Evolutionary conservation across 169 alveolate species (phyloP).

Genomic region (Cryptosporidium viatorum): DNA sequence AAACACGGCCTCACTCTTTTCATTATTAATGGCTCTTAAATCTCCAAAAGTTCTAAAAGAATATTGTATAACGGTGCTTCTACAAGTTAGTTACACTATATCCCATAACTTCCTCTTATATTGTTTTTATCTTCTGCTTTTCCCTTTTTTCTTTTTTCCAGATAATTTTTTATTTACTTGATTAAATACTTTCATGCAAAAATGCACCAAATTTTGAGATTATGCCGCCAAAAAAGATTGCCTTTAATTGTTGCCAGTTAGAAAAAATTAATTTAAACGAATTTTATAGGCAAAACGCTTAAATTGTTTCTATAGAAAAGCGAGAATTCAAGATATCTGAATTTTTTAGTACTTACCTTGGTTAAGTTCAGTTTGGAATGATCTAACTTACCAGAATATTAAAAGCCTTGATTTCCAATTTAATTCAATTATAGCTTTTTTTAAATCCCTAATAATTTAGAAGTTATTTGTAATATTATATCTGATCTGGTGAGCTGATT

Average conservation of each 20-base stretch:
- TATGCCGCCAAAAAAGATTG: conserved; percentile 3
- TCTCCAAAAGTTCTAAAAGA: not conserved
- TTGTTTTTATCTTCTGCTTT: not conserved
- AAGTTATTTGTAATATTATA: too few relatives aligned
- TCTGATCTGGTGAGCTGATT: not conserved
- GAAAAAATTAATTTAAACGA: not conserved
- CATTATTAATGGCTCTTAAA: conserved; percentile 3
- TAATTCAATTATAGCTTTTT: not conserved
- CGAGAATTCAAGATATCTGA: too few relatives aligned
- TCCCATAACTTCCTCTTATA: not conserved
- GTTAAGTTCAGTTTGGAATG: too few relatives aligned
- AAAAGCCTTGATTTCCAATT: not conserved
- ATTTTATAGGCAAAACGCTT: not conserved
- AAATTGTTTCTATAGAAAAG: too few relatives aligned
- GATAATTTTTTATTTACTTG: not conserved
- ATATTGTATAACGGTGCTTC: not conserved
- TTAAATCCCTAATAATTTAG: not conserved
- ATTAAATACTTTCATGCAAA: conserved; percentile 1
- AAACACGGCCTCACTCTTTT: conserved; percentile 20
- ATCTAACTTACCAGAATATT: not conserved
- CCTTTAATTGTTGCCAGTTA: not conserved
- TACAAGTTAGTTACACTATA: not conserved
- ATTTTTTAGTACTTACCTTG: too few relatives aligned
- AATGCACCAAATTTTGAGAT: conserved; percentile 33
- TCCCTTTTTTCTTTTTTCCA: not conserved